phyloP scores from a whole-genome alignment of 2,329 filamentous ascomycete genomes.

The Malbranchea cinnamomea region DNA sequence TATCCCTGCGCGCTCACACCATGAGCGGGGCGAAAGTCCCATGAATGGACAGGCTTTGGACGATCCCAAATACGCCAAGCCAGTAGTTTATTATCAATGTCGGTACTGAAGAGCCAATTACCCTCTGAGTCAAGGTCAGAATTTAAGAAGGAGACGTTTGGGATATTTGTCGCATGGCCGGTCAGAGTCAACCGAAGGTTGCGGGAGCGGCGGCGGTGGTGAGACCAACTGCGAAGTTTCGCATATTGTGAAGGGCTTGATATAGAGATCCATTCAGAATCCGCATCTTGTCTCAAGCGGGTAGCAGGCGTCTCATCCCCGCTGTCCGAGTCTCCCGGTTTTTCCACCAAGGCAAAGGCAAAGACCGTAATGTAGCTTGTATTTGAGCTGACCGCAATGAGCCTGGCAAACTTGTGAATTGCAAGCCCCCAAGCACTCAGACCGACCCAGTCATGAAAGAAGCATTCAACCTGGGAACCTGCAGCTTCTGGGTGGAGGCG shows the following conservation, averaged over 20 bases:
- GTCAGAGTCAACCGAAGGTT: slow-evolving; percentile 29
- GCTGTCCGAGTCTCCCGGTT: slow-evolving; percentile 11
- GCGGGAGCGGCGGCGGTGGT: slow-evolving; percentile 20
- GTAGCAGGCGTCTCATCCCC: slow-evolving; percentile 8
- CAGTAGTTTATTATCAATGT: slow-evolving; percentile 36
- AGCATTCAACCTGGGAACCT: slow-evolving; percentile 27
- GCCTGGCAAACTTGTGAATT: slow-evolving; percentile 62
- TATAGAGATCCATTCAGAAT: slow-evolving; percentile 21
- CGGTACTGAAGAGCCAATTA: slow-evolving; percentile 42
- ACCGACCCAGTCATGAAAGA: slow-evolving; percentile 64
- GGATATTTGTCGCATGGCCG: slow-evolving; percentile 39
- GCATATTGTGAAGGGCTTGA: slow-evolving; percentile 12
- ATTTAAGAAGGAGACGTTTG: slow-evolving; percentile 44
- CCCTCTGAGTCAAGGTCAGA: slow-evolving; percentile 40
- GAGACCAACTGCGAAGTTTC: slow-evolving; percentile 17
- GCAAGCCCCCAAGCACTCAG: slow-evolving; percentile 79
- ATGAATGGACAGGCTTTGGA: slow-evolving; percentile 13
- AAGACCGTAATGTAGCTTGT: slow-evolving; percentile 43
- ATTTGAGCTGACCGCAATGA: slow-evolving; percentile 80
- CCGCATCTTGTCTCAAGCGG: slow-evolving; percentile 11
- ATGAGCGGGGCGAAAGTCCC: slow-evolving; percentile 6
- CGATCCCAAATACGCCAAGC: slow-evolving; percentile 36
- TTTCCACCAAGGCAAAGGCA: slow-evolving; percentile 39
- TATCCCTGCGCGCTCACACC: not conserved
- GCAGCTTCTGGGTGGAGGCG: slow-evolving; percentile 7